Base-by-base conservation (phyloP, 78 protist genomes). In the Dictyostelium firmibasis region DNA sequence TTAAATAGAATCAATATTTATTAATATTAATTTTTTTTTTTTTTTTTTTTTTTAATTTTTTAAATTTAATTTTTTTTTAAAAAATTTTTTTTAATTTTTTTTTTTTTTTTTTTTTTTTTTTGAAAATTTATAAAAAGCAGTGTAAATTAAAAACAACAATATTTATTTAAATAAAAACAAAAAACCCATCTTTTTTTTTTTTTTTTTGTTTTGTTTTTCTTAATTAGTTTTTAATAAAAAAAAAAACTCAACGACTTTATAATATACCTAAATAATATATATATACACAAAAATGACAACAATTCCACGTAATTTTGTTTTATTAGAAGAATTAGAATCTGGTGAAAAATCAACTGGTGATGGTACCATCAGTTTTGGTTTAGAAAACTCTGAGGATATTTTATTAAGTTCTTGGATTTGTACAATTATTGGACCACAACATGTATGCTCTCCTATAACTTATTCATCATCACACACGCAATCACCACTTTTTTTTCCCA, bases 301-400 rank as follows among this genome's bases (percentile, higher is more conserved):
- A 31, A 35, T 85, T 41, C 99, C 99, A 20, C 98, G 99, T 47
- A 98, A 98, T 85, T 98, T 98, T 64, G 31, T 83, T 72, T 97
- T 98, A 23, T 92, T 98, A 7, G 99, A 97, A 3, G 99, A 98
- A 95, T 96, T 98, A 50, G 99, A 98, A 60, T 96, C 95, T 47
- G 99, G 98, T 10, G 99, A 98, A 81, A 98, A 98, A 83, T 99
- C 98, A 11, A 31, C 91, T 4, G 98, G 98, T 33, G 98, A 98
- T 67, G 98, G 97, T 16, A 76, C 94, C 1, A 95, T 98, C 16
- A 81, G 94, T 75, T 96, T 95, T 64, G 99, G 99, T 18, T 91
- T 98, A 18, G 98, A 76, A 23, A 69, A 33, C 33, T 38, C 81
- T 20, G 97, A 94, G 69, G 99, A 98, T 89, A 92, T 76, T 25